Evolutionary conservation across 305 asterid species (phyloP).

Genomic region (Fraxinus paxiana): DNA sequence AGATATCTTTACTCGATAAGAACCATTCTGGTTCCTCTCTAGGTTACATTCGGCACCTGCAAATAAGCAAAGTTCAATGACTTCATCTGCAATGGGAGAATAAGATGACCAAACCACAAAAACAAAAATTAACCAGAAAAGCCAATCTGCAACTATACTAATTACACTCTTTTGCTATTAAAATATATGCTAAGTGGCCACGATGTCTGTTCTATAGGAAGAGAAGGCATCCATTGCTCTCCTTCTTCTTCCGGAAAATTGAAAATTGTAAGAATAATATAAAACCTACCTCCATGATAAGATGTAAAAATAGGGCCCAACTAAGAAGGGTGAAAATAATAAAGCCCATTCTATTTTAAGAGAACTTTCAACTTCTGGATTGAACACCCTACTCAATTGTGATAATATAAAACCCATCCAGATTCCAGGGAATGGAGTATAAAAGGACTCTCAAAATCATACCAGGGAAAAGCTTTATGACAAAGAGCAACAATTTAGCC

Average conservation of each 20-base stretch:
- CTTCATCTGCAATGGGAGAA: background rate
- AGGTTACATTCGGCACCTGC: constrained; percentile 55
- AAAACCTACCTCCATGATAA: background rate
- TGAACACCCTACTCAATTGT: background rate
- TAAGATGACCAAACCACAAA: background rate
- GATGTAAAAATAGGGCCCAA: background rate
- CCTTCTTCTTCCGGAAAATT: background rate
- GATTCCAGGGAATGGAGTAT: background rate
- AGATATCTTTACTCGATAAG: constrained; percentile 51
- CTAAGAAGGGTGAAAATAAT: background rate
- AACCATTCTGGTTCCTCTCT: constrained; percentile 40
- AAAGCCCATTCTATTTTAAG: background rate
- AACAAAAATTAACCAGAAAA: background rate
- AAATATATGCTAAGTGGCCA: background rate
- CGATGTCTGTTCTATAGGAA: background rate
- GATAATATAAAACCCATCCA: background rate
- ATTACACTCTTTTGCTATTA: background rate
- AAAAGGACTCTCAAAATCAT: background rate
- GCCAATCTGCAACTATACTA: background rate
- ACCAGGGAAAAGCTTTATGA: background rate
- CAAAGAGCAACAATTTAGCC: background rate
- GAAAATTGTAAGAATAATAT: background rate
- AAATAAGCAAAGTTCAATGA: constrained; percentile 4
- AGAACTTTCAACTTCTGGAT: background rate
- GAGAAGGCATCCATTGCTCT: background rate